These are phyloP conservation scores for Fusarium temperatum DNA, from an alignment of 2,329 filamentous ascomycete species.

Conservation along the genomic window DNA sequence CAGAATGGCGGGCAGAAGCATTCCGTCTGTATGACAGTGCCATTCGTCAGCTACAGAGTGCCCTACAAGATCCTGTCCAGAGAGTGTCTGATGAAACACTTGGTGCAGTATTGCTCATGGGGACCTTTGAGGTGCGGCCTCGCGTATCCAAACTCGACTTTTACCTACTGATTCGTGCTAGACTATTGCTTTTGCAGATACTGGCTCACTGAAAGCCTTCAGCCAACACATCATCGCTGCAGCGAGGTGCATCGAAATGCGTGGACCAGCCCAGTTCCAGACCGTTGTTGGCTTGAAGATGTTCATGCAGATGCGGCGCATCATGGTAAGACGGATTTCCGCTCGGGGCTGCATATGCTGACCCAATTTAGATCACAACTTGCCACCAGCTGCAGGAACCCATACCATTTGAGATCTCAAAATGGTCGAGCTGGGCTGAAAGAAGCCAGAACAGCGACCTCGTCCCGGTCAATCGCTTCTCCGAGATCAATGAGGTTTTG, in stretches of 20 bases:
- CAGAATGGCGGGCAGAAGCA: constrained; percentile 26
- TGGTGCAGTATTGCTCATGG: constrained; percentile 34
- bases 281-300: constrained; percentile 17
- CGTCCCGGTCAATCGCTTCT: constrained; percentile 12
- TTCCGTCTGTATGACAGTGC: constrained; percentile 27
- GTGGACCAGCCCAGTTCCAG: constrained; percentile 28
- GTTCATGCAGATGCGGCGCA: constrained; percentile 31
- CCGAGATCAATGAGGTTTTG: constrained; percentile 23
- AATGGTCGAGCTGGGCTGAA: constrained; percentile 32
- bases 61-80: constrained; percentile 14
- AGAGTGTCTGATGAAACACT: constrained; percentile 31
- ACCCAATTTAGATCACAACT: constrained; percentile 20
- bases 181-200: constrained; percentile 29
- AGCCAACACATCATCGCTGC: constrained; percentile 34
- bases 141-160: background rate
- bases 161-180: background rate
- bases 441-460: background rate
- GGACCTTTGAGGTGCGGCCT: constrained; percentile 25
- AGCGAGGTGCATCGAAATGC: constrained; percentile 34
- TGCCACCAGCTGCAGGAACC: constrained; percentile 38
- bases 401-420: constrained; percentile 25
- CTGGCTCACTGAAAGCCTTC: constrained; percentile 28
- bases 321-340: constrained; percentile 12
- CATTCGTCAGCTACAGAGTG: constrained; percentile 12
- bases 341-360: background rate